A percentile compares a stretch with the other conserved stretches of the same genome.
Conservation (phyloP, 2,329 filamentous ascomycete genomes). For the Venturia aucupariae region DNA sequence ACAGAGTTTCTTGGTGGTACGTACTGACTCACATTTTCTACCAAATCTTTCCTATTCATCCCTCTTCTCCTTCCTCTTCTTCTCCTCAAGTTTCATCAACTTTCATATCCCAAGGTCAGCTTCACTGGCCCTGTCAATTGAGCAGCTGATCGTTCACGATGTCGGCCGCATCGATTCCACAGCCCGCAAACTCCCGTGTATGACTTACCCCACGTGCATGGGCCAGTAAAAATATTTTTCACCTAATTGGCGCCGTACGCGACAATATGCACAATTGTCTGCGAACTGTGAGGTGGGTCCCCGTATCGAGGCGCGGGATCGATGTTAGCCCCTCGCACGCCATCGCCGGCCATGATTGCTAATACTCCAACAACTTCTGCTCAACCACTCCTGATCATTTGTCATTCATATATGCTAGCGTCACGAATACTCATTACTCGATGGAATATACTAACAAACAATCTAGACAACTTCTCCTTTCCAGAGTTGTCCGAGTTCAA, state of each 20-base stretch:
- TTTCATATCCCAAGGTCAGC: not conserved
- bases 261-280: not conserved
- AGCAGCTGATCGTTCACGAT: not conserved
- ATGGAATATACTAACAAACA: not conserved
- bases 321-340: not conserved
- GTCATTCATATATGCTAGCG: conserved; percentile 13
- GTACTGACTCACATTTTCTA: not conserved
- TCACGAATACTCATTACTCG: not conserved
- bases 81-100: not conserved
- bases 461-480: conserved; percentile 35
- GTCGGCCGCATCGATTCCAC: not conserved
- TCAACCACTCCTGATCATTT: conserved; percentile 25
- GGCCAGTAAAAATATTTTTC: not conserved
- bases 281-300: conserved; percentile 3
- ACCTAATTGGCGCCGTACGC: conserved; percentile 1
- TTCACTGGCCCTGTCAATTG: not conserved
- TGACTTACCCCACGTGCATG: not conserved
- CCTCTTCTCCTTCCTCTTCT: not conserved
- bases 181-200: not conserved
- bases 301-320: not conserved
- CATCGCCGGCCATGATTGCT: conserved; percentile 3
- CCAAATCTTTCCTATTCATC: not conserved
- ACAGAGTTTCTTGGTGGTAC: conserved; percentile 8
- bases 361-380: not conserved
- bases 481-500: conserved; percentile 29